A percentile compares a stretch with the other conserved stretches of the same genome.
phyloP scores from a whole-genome alignment of 1,284 basidiomycete genomes.

The Chalciporus sp. region DNA sequence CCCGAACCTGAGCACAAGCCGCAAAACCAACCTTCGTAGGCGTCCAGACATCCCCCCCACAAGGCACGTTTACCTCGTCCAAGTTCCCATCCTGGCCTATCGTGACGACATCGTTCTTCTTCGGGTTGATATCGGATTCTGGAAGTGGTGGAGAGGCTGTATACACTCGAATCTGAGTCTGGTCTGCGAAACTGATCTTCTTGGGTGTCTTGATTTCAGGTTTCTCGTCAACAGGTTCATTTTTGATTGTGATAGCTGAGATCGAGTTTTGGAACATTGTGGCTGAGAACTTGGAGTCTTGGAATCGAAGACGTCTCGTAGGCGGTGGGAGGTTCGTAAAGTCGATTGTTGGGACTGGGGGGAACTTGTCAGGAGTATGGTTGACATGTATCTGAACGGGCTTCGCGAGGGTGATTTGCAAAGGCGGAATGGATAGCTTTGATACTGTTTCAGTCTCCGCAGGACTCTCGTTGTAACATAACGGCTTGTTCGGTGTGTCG shows the following conservation, averaged over 20 bases:
- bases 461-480: neutral
- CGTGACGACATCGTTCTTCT: neutral
- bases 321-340: conserved; percentile 28
- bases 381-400: neutral
- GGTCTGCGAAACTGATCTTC: conserved; percentile 33
- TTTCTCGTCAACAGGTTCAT: conserved; percentile 4
- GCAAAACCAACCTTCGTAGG: neutral
- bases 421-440: neutral
- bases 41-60: neutral
- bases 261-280: neutral
- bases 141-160: conserved; percentile 17
- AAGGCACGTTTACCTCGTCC: neutral
- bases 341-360: conserved; percentile 27
- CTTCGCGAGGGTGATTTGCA: neutral
- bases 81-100: neutral
- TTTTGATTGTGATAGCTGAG: conserved; percentile 2
- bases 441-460: neutral
- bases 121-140: neutral
- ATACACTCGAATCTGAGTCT: conserved; percentile 29
- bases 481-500: conserved; percentile 15
- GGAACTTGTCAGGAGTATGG: neutral
- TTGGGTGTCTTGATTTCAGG: conserved; percentile 24
- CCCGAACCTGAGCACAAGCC: neutral
- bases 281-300: neutral
- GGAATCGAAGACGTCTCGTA: conserved; percentile 16